These are phyloP conservation scores for Hordeum vulgare DNA, from an alignment of 176 grass and related monocot genomes.

Conservation along the genomic window DNA sequence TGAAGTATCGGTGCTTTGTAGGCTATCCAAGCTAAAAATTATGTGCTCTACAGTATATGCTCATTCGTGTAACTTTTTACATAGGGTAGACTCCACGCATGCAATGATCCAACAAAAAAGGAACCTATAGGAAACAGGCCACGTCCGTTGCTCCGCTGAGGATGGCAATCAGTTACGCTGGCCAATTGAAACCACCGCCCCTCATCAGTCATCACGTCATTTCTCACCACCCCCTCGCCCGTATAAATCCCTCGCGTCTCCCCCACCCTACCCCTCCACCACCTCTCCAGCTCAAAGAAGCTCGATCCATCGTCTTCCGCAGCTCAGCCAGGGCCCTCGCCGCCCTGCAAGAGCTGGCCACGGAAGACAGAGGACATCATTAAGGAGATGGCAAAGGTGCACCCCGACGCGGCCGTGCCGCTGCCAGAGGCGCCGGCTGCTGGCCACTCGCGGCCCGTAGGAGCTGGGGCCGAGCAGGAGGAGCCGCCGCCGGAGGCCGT, in stretches of 20 bases:
- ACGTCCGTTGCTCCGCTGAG: not conserved
- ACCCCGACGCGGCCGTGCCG: slow-evolving; percentile 24
- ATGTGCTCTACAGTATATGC: not conserved
- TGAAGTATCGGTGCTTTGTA: no score
- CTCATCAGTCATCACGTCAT: not conserved
- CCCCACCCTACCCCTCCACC: not conserved
- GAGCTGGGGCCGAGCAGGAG: not conserved
- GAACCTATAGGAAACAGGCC: not conserved
- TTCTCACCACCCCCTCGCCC: not conserved
- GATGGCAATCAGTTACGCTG: not conserved
- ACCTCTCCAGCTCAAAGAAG: not conserved
- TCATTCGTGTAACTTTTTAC: not conserved
- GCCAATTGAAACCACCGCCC: slow-evolving; percentile 9
- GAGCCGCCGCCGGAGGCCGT: not conserved
- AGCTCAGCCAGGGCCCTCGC: not conserved
- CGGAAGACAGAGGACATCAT: not conserved
- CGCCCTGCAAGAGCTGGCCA: not conserved
- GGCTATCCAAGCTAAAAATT: not conserved
- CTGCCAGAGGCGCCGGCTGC: not conserved
- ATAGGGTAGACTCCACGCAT: not conserved
- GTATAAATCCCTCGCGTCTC: not conserved
- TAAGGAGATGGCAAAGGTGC: slow-evolving; percentile 40
- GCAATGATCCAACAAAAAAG: not conserved
- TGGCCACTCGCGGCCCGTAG: not conserved
- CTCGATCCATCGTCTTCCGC: not conserved